phyloP scores from a whole-genome alignment of 2,329 filamentous ascomycete species.

The Xylariaceae sp. region DNA sequence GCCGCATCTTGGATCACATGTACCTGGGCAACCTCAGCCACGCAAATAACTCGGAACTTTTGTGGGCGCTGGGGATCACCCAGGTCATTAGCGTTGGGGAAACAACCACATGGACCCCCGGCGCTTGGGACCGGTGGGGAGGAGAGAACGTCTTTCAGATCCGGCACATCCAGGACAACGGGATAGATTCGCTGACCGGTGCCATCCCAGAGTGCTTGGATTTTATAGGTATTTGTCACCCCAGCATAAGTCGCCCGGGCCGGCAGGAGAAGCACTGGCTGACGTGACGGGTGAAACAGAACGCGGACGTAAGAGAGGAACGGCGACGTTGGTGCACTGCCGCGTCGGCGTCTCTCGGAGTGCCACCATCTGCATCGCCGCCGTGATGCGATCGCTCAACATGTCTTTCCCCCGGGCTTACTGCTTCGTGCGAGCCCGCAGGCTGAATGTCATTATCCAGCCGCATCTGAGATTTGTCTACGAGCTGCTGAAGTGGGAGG shows the following conservation, averaged over 20 bases:
- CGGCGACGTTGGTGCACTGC: conserved; percentile 90
- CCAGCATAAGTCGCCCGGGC: too few relatives aligned
- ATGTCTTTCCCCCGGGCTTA: conserved; percentile 89
- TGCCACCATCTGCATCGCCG: conserved; percentile 97
- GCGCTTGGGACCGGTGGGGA: conserved; percentile 67
- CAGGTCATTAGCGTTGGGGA: conserved; percentile 92
- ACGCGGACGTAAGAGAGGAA: conserved; percentile 68
- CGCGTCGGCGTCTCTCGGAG: conserved; percentile 92
- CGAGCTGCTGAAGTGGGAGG: conserved; percentile 94
- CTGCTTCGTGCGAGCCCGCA: conserved; percentile 87
- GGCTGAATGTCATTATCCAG: conserved; percentile 96
- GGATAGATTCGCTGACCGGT: conserved; percentile 82
- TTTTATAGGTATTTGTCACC: conserved; percentile 92
- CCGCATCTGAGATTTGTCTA: conserved; percentile 93
- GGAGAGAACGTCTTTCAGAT: conserved; percentile 73
- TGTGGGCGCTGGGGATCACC: conserved; percentile 73
- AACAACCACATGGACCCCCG: conserved; percentile 71
- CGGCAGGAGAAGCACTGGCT: neutral
- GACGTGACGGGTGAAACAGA: conserved; percentile 45
- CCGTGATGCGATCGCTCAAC: conserved; percentile 79
- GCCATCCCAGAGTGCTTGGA: conserved; percentile 82
- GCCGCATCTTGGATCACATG: conserved; percentile 85
- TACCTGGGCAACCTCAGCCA: conserved; percentile 91
- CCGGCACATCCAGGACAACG: conserved; percentile 89
- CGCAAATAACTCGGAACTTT: conserved; percentile 84